phyloP scores from a whole-genome alignment of 2,329 filamentous ascomycete species.

The Metarhizium sp. region DNA sequence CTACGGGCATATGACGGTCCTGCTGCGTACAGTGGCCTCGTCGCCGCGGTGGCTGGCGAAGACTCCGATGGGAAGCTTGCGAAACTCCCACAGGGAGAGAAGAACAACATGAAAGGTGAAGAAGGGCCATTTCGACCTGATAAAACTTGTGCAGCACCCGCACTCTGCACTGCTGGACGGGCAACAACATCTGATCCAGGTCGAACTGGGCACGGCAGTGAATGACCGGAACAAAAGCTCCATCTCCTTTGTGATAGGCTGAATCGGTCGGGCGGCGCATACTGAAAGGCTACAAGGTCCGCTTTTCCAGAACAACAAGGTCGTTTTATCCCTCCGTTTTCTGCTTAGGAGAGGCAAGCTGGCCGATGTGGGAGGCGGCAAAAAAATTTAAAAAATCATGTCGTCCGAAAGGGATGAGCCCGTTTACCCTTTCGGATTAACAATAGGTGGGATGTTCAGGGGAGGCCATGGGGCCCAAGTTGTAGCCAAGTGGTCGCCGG shows the following conservation, averaged over 20 bases:
- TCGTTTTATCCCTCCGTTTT: not conserved
- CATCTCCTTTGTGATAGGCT: slow-evolving; percentile 6
- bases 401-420: no score
- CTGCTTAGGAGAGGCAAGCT: not conserved
- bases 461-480: not conserved
- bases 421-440: no score
- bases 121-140: slow-evolving; percentile 2
- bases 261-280: not conserved
- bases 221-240: slow-evolving; percentile 9
- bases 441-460: no score
- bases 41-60: not conserved
- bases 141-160: slow-evolving; percentile 2
- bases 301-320: slow-evolving; percentile 8
- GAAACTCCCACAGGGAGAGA: not conserved
- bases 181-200: slow-evolving; percentile 2
- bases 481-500: not conserved
- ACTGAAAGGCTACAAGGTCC: slow-evolving; percentile 4
- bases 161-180: slow-evolving; percentile 4
- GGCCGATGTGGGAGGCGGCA: not conserved
- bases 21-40: not conserved
- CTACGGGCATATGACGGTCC: not conserved
- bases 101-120: not conserved
- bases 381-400: not conserved
- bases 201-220: slow-evolving; percentile 1
- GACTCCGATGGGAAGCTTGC: not conserved